These are phyloP conservation scores for Talaromyces sp. DNA, from an alignment of 2,329 filamentous ascomycete species.

Conservation along the genomic window DNA sequence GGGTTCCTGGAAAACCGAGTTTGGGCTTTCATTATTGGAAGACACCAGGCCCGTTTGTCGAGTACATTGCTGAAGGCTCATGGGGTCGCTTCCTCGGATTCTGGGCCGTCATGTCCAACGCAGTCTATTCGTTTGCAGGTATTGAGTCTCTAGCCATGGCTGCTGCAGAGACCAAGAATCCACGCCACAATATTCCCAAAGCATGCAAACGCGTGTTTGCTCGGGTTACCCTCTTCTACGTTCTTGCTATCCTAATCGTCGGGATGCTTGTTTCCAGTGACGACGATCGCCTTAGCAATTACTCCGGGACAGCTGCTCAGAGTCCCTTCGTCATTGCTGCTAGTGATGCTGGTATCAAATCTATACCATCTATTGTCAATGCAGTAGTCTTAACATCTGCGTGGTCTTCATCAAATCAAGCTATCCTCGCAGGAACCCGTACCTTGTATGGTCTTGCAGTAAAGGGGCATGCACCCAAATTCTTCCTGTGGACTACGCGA, in stretches of 20 bases:
- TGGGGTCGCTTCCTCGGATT: slow-evolving; percentile 66
- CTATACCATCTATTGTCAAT: slow-evolving; percentile 44
- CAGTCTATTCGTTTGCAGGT: slow-evolving; percentile 51
- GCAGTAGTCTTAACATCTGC: slow-evolving; percentile 45
- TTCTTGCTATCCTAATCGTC: slow-evolving; percentile 21
- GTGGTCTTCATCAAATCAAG: slow-evolving; percentile 45
- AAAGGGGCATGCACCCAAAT: slow-evolving; percentile 45
- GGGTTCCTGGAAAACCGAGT: slow-evolving; percentile 66
- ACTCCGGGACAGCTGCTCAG: slow-evolving; percentile 26
- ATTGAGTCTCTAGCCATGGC: slow-evolving; percentile 74
- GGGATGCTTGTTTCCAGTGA: slow-evolving; percentile 21
- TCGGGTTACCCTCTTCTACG: slow-evolving; percentile 21
- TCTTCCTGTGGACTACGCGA: slow-evolving; percentile 44
- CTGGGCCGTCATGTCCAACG: slow-evolving; percentile 51
- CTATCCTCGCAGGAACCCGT: slow-evolving; percentile 55
- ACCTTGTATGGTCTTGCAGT: slow-evolving; percentile 66
- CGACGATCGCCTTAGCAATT: slow-evolving; percentile 19
- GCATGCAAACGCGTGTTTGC: slow-evolving; percentile 22
- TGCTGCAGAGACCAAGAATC: slow-evolving; percentile 64
- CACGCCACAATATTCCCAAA: slow-evolving; percentile 22
- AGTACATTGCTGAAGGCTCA: slow-evolving; percentile 55
- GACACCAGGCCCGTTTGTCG: slow-evolving; percentile 65
- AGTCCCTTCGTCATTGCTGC: slow-evolving; percentile 48
- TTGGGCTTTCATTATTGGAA: slow-evolving; percentile 73
- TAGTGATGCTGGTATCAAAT: slow-evolving; percentile 37